Base-by-base conservation (phyloP, 1,284 basidiomycete species). In the Ustilago vetiveriae region DNA sequence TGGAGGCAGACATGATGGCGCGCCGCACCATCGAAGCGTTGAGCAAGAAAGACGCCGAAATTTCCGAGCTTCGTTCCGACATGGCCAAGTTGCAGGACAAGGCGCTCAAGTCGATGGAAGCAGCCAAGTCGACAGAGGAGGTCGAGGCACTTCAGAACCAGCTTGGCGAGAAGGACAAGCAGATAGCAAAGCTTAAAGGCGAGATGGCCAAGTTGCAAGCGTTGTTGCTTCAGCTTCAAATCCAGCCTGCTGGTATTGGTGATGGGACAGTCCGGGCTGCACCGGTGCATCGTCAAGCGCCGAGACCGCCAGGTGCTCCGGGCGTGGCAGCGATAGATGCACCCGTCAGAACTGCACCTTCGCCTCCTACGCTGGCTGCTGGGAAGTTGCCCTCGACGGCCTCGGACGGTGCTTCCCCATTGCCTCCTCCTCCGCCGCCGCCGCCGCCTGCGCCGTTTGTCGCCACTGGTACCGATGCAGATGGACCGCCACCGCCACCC, bases 1-100 rank as follows among this genome's bases (percentile, higher is more conserved):
- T 69, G 41, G 90, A 92, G 75, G 87, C 89, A 1, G 87, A 89
- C 58, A 77, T 85, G n/a, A 89, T 94, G 74, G 90, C 88, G 0
- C 85, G 85, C 22, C 86, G 86, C 35, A 87, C 88, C 1, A 89
- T 94, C 29, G 89, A 91, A 49, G 87, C 86, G 35, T 81, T 92
- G 23, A 85, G 86, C 2, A 86, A 88, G 75, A 90, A 90, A 75
- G 91, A 93, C 43, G 85, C 87, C 16, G 87, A 89, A 74, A 89
- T 92, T 35, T 74, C 81, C 4, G 71, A 62, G 24, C 52, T 75
- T 30, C 64, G 76, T 21, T 41, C 72, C 1, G 74, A 77, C 35
- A 40, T 77, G 6, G 74, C 74, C 24, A 76, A 73, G 42, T 39
- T 76, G 29, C 75, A 76, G 53, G 60, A 73, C 41, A 68, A 63